Evolutionary conservation across 352 stramenopile species (phyloP).

Genomic region (Globisporangium cederbergense): DNA sequence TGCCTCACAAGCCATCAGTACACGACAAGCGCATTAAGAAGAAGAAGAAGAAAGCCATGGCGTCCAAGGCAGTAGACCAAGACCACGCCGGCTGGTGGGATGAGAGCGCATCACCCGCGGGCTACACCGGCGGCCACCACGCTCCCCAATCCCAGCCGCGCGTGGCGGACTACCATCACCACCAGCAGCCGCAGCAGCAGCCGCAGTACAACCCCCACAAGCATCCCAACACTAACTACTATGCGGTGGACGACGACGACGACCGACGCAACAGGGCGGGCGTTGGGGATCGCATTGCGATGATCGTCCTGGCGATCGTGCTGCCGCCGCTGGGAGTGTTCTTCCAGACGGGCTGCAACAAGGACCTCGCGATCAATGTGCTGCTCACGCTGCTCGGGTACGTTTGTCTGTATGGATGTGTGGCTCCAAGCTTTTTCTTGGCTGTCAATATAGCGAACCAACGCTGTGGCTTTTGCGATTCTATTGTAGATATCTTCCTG

Average conservation of each 20-base stretch:
- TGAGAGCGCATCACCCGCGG: constrained; percentile 6
- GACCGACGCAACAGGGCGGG: constrained; percentile 12
- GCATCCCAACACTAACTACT: constrained; percentile 11
- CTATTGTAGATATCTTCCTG: constrained; percentile 47
- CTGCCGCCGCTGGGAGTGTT: constrained; percentile 33
- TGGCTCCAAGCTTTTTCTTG: too few relatives aligned
- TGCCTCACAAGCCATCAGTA: not conserved
- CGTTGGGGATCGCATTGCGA: constrained; percentile 52
- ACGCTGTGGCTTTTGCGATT: not conserved
- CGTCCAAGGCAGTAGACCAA: too few relatives aligned
- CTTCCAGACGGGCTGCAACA: constrained; percentile 36
- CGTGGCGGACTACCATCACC: too few relatives aligned
- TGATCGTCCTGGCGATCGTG: constrained; percentile 44
- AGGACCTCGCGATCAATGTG: constrained; percentile 62
- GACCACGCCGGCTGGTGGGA: constrained; percentile 9
- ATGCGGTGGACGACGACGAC: too few relatives aligned
- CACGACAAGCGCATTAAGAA: not conserved
- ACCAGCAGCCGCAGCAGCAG: not conserved
- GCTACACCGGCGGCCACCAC: not conserved
- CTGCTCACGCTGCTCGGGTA: constrained; percentile 61
- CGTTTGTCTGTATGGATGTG: not conserved
- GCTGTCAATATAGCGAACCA: not conserved
- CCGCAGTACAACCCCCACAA: too few relatives aligned
- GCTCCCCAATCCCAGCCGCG: not conserved
- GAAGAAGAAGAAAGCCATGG: not conserved